Conservation (phyloP, 331 rosid genomes). For the Rosa hybrid region DNA sequence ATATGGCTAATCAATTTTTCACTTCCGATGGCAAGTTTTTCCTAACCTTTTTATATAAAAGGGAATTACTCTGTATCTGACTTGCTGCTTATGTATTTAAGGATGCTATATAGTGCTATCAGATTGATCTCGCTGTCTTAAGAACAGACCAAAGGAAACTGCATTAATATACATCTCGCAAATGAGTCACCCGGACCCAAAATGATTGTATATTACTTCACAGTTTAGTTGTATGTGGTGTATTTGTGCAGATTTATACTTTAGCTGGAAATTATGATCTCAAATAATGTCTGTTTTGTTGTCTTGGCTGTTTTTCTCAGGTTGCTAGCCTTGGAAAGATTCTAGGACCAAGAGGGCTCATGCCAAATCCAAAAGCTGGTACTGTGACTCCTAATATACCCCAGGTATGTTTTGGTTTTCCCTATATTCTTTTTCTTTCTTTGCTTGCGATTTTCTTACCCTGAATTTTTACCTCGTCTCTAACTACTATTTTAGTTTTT, state of each 20-base stretch:
- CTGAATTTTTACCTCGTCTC: not conserved
- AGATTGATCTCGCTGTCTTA: not conserved
- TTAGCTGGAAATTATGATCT: not conserved
- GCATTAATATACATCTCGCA: not conserved
- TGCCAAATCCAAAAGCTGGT: slow-evolving; percentile 97
- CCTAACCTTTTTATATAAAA: not conserved
- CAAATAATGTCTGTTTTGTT: slow-evolving; percentile 17
- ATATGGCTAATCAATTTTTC: not conserved
- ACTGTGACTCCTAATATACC: slow-evolving; percentile 89
- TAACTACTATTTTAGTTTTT: not conserved
- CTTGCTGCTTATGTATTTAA: not conserved
- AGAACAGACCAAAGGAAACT: not conserved
- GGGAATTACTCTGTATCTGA: not conserved
- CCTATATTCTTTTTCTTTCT: not conserved
- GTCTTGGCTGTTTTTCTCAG: slow-evolving; percentile 42
- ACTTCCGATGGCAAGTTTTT: not conserved
- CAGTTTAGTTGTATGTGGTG: not conserved
- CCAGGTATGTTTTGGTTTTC: slow-evolving; percentile 50
- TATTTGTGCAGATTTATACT: not conserved
- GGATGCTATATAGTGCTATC: not conserved
- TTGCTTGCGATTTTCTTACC: not conserved
- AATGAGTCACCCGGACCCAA: not conserved
- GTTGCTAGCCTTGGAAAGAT: slow-evolving; percentile 92
- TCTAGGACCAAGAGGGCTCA: slow-evolving; percentile 93
- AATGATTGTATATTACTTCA: not conserved